These are phyloP conservation scores for Malus orientalis DNA, from an alignment of 306 rosid species.

Conservation along the genomic window DNA sequence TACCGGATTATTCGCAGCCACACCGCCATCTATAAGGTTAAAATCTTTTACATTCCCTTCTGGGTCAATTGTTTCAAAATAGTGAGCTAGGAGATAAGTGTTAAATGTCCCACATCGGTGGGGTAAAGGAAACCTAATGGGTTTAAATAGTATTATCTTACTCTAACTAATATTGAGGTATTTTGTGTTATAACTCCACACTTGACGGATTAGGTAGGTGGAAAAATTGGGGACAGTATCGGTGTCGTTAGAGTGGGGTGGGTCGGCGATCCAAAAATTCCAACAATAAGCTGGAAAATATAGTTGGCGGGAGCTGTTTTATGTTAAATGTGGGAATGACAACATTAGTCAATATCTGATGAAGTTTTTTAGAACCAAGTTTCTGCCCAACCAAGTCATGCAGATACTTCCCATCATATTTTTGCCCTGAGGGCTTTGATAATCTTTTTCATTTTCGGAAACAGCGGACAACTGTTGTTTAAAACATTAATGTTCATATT, in stretches of 20 bases:
- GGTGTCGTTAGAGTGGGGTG: too few relatives aligned
- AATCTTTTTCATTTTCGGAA: conserved; percentile 3
- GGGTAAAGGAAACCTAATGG: too few relatives aligned
- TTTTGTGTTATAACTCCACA: too few relatives aligned
- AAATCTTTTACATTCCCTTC: conserved; percentile 21
- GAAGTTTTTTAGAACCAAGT: conserved; percentile 21
- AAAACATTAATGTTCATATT: neutral
- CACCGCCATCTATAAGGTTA: conserved; percentile 54
- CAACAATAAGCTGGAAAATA: conserved; percentile 30
- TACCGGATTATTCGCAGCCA: conserved; percentile 61
- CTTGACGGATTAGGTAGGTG: too few relatives aligned
- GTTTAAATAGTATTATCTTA: too few relatives aligned
- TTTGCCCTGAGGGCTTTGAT: conserved; percentile 29
- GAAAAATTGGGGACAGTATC: too few relatives aligned
- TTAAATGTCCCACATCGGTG: too few relatives aligned
- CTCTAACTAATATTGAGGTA: too few relatives aligned
- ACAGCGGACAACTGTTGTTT: conserved; percentile 16
- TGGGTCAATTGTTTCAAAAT: conserved; percentile 32
- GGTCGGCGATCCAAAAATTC: too few relatives aligned
- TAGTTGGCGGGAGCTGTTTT: conserved; percentile 32
- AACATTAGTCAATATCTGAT: conserved; percentile 40
- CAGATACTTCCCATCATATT: conserved; percentile 41
- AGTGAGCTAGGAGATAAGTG: conserved; percentile 47
- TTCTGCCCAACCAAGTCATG: conserved; percentile 20
- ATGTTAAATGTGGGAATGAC: conserved; percentile 24